phyloP scores from a whole-genome alignment of 169 alveolate species.

The Eimeria mitis region DNA sequence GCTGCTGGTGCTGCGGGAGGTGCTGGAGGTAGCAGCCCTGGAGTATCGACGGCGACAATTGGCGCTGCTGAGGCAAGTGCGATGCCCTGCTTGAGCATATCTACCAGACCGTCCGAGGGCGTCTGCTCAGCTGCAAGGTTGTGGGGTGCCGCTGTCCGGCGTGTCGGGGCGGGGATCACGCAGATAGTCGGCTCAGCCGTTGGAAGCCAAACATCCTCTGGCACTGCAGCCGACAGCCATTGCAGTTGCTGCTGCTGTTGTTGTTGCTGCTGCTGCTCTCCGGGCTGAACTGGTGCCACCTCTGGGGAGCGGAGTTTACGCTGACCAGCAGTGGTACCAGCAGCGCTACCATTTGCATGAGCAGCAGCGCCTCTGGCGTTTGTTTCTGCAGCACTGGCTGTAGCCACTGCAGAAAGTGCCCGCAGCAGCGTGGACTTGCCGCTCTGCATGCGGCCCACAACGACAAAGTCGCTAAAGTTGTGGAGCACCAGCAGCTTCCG shows the following conservation, averaged over 20 bases:
- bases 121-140: neutral
- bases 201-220: conserved; percentile 66
- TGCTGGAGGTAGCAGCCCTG: conserved; percentile 36
- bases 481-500: conserved; percentile 60
- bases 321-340: conserved; percentile 1
- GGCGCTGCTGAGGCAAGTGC: conserved; percentile 43
- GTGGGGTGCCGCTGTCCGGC: neutral
- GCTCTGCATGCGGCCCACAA: conserved; percentile 63
- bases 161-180: conserved; percentile 29
- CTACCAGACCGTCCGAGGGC: neutral
- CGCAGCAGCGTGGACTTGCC: conserved; percentile 77
- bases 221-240: conserved; percentile 58
- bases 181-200: conserved; percentile 45
- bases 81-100: neutral
- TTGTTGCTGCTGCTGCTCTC: conserved; percentile 24
- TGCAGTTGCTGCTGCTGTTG: conserved; percentile 13
- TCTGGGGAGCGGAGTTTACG: neutral
- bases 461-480: conserved; percentile 47
- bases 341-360: neutral
- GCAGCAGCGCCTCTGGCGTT: neutral
- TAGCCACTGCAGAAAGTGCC: conserved; percentile 43
- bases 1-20: conserved; percentile 7
- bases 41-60: conserved; percentile 59
- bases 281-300: neutral
- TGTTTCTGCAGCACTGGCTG: conserved; percentile 10